Base-by-base conservation (phyloP, 2,329 filamentous ascomycete genomes). In the Colletotrichum orbiculare region DNA sequence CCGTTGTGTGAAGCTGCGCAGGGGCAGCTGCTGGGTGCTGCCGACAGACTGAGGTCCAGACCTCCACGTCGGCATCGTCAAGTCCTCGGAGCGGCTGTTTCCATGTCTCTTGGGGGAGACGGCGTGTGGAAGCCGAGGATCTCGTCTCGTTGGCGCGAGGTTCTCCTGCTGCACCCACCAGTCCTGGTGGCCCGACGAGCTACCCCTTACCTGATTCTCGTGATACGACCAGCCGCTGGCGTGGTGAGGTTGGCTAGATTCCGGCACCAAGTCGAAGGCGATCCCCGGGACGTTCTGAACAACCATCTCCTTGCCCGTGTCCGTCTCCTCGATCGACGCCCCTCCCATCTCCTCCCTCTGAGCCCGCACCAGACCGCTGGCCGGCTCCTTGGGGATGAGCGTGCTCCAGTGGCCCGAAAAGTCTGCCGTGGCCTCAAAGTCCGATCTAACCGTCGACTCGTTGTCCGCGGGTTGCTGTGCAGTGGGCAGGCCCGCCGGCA, bases 221-320 rank as follows among this genome's bases (percentile, higher is more conserved):
- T 11, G 5, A 17, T 15, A 34, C n/a, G n/a, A 15, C 25, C 4
- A 1, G 9, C 15, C 11, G 15, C 15, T 37, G 13, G 37, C n/a
- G 4, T n/a, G 5, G n/a, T 15, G 17, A 15, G 8, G 4, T 2
- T 2, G 49, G 41, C 15, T 17, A 9, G 39, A 10, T 13, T 54
- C 52, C 2, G 15, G 41, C 2, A 54, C 12, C 38, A 25, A 10
- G 12, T 54, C 5, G 15, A 10, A 35, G 12, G 37, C 35, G 25
- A 54, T 54, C 6, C 52, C 34, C 13, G 53, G 53, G 8, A 55
- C 13, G 2, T 4, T 42, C 37, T 42, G 37, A 4, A 53, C 49
- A 11, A 55, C 42, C 13, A 33, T n/a, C 39, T 55, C 53, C 15
- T 55, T 55, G 2, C 53, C 53, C 7, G 53, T 55, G 33, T 55